A percentile compares a stretch with the other conserved stretches of the same genome.
Conservation (phyloP, 805 yeast genomes). For the Kregervanrija delftensis region DNA sequence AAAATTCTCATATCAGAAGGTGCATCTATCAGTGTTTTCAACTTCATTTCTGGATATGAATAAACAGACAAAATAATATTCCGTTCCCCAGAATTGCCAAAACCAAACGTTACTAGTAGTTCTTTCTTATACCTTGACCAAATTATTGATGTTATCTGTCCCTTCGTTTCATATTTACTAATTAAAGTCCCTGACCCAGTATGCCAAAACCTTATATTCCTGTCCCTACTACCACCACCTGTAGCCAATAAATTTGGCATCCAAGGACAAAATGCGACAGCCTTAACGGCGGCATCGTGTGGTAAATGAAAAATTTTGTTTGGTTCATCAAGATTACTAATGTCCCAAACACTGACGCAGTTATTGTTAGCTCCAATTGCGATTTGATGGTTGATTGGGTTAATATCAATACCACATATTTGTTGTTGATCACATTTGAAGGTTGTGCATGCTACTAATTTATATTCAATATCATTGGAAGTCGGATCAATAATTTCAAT, state of each 20-base stretch:
- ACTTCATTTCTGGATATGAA: conserved; percentile 57
- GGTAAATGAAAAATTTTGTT: conserved; percentile 40
- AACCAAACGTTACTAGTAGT: conserved; percentile 77
- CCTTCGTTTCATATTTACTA: conserved; percentile 46
- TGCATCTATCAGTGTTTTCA: conserved; percentile 42
- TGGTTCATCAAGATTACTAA: conserved; percentile 36
- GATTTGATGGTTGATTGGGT: conserved; percentile 43
- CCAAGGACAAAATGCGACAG: conserved; percentile 91
- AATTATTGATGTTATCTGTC: conserved; percentile 71
- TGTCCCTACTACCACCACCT: conserved; percentile 84
- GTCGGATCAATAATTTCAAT: neutral
- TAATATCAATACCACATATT: conserved; percentile 62
- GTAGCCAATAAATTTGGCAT: conserved; percentile 71
- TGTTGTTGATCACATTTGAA: conserved; percentile 50
- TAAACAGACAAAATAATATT: conserved; percentile 53
- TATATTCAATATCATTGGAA: neutral
- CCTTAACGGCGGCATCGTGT: conserved; percentile 86
- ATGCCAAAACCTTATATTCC: conserved; percentile 84
- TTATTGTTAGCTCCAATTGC: conserved; percentile 88
- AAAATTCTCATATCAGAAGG: conserved; percentile 50
- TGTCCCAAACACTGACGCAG: conserved; percentile 71
- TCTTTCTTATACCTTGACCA: conserved; percentile 69
- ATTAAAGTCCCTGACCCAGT: conserved; percentile 69
- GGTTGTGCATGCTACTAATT: conserved; percentile 13
- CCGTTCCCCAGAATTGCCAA: conserved; percentile 42